Conservation (phyloP, 2,329 filamentous ascomycete genomes). For the Fusarium sterilihyphosum region DNA sequence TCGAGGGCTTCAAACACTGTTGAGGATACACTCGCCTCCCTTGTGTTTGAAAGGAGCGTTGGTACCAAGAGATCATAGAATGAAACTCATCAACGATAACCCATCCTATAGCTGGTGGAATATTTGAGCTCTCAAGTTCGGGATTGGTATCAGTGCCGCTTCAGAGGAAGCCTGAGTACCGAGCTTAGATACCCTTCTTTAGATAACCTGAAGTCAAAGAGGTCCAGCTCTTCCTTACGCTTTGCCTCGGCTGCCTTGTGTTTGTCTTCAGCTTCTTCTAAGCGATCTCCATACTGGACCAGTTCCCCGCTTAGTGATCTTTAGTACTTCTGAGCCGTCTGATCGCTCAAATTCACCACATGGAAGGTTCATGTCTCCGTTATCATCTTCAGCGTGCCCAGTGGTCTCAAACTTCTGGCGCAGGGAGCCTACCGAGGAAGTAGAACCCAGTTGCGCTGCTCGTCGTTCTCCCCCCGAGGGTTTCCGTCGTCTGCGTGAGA, state of each 20-base stretch:
- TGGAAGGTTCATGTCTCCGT: too few relatives aligned
- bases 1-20: not conserved
- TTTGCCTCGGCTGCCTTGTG: not conserved
- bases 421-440: not conserved
- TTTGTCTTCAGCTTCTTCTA: not conserved
- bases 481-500: not conserved
- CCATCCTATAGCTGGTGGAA: too few relatives aligned
- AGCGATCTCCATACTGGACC: not conserved
- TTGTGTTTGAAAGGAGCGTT: not conserved
- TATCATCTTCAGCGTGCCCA: rapidly evolving
- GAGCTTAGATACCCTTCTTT: not conserved
- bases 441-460: too few relatives aligned
- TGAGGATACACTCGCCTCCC: not conserved
- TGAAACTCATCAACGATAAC: too few relatives aligned
- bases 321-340: too few relatives aligned
- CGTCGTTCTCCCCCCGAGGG: not conserved
- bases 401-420: not conserved
- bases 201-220: rapidly evolving
- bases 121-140: too few relatives aligned
- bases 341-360: not conserved
- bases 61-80: too few relatives aligned
- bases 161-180: not conserved
- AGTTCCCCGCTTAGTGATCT: rapidly evolving
- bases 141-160: not conserved
- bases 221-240: not conserved